phyloP scores from a whole-genome alignment of 257 asterid species.

The Gentiana straminea region DNA sequence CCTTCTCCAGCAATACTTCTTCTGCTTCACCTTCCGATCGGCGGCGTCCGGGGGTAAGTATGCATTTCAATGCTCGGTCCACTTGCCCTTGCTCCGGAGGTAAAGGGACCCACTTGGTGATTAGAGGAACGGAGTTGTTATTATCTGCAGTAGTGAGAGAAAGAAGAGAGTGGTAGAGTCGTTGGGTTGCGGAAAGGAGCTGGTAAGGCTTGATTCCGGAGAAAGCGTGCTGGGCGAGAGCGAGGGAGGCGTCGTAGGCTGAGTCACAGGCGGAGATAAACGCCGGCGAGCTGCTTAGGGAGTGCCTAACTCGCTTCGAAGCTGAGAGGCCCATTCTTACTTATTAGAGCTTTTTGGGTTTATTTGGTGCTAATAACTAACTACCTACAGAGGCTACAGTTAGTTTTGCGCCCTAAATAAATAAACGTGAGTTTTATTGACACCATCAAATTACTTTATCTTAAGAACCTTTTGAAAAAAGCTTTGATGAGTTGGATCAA shows the following conservation, averaged over 20 bases:
- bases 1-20: constrained; percentile 29
- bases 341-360: no score
- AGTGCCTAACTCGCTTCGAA: constrained; percentile 47
- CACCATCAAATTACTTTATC: no score
- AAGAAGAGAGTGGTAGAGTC: constrained; percentile 46
- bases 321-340: constrained; percentile 52
- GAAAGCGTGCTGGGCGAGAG: constrained; percentile 63
- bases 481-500: no score
- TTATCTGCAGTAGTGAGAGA: not conserved
- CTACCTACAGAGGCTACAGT: no score
- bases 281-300: constrained; percentile 38
- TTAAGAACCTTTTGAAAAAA: no score
- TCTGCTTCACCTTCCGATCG: constrained; percentile 10
- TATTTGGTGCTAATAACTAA: no score
- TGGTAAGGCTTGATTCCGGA: constrained; percentile 70
- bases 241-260: constrained; percentile 44
- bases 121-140: constrained; percentile 28
- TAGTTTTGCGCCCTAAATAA: no score
- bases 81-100: constrained; percentile 55
- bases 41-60: constrained; percentile 17
- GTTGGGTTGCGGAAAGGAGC: constrained; percentile 53
- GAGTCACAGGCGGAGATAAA: constrained; percentile 61
- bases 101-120: constrained; percentile 50
- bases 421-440: no score
- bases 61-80: constrained; percentile 36